Evolutionary conservation across 1,284 basidiomycete genomes (phyloP), one percentile per base, ranked within the genome.

Genomic region (Cutaneotrichosporon sp.): DNA sequence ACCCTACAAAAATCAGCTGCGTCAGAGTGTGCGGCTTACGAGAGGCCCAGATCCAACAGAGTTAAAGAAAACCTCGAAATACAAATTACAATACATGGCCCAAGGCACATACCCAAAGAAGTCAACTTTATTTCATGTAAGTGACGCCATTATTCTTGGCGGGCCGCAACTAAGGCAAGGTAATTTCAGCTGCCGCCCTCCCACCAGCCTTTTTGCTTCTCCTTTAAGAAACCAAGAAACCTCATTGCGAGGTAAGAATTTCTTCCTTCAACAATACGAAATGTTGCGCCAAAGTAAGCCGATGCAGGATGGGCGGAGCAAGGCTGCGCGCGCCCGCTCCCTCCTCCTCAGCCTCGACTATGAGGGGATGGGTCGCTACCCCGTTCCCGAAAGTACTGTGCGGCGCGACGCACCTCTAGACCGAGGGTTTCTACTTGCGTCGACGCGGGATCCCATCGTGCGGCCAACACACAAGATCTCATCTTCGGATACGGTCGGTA

Each of bases 281-380:
- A 53, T 53, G 51, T 16, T 53, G 30, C 51, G 31, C 31, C 51
- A 53, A 16, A 53, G 30, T 30, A 53, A 53, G n/a, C 51, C 51
- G 51, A 30, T 53, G 14, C 16, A 30, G 18, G 11, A 14, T 18
- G 5, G 13, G 16, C 31, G 31, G 18, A 32, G 30, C 51, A 13
- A 53, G 30, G 13, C 13, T 13, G 51, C 18, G 30, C 30, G 31
- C 30, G 18, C 30, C 13, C 51, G 51, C 30, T 32, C 51, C 31
- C n/a, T 31, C 26, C 51, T 53, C 51, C 51, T 53, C 51, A 53
- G 51, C 51, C 30, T 53, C 30, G 51, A 53, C 51, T 53, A 31
- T 13, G 51, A 53, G 16, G 51, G 51, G 11, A 30, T 5, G 4
- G 51, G 30, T 16, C 51, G 51, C 18, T 53, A 53, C 31, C 51